A percentile compares a stretch with the other conserved stretches of the same genome.
These are phyloP conservation scores for Neurospora sp. DNA, from an alignment of 495 filamentous ascomycete species.

Conservation along the genomic window DNA sequence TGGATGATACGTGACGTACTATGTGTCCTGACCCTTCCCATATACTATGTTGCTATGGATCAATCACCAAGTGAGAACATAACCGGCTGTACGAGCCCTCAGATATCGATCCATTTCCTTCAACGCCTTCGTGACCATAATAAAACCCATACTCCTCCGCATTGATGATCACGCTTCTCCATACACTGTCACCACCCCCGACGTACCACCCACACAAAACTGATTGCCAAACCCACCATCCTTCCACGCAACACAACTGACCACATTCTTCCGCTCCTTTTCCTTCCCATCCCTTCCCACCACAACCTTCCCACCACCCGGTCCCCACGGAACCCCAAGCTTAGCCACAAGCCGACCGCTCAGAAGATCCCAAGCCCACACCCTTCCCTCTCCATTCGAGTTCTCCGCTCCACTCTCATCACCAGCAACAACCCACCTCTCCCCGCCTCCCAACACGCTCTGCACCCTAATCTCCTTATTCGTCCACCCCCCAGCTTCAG, in stretches of 20 bases:
- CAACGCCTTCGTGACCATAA: background rate
- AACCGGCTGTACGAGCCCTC: background rate
- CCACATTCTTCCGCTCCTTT: conserved; percentile 41
- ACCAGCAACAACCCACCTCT: conserved; percentile 73
- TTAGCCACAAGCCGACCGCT: conserved; percentile 56
- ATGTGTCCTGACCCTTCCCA: background rate
- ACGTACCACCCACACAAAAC: conserved; percentile 45
- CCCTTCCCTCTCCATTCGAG: conserved; percentile 43
- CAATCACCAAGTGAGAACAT: background rate
- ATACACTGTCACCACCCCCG: conserved; percentile 45
- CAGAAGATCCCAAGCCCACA: conserved; percentile 88
- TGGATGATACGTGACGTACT: background rate
- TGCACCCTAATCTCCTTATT: conserved; percentile 64
- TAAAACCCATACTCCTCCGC: background rate
- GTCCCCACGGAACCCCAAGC: conserved; percentile 50
- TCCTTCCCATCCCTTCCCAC: conserved; percentile 42
- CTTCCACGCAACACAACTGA: conserved; percentile 63
- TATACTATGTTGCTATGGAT: background rate
- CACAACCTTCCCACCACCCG: conserved; percentile 41
- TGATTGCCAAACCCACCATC: conserved; percentile 51
- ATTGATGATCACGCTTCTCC: conserved; percentile 23
- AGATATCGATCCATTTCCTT: background rate
- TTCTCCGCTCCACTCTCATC: conserved; percentile 46
- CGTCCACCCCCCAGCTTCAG: conserved; percentile 39
- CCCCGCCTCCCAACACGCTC: conserved; percentile 60